Percentiles rank a stretch among this genome's conserved stretches.
These are phyloP conservation scores for Penicillium sp. DNA, from an alignment of 2,329 filamentous ascomycete species.

Conservation along the genomic window DNA sequence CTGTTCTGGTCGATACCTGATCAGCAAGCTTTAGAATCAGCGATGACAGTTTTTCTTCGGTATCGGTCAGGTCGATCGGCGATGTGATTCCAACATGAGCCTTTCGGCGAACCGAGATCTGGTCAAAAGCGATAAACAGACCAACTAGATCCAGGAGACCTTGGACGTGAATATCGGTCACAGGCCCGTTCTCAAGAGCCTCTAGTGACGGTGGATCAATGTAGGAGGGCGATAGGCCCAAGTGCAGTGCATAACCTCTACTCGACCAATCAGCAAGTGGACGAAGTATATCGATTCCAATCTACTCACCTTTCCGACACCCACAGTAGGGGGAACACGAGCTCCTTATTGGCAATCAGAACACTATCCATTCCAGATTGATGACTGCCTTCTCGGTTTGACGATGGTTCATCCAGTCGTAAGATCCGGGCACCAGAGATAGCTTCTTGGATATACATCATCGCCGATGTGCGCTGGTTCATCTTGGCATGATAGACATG, in stretches of 20 bases:
- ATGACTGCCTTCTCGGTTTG: not conserved
- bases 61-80: constrained; percentile 16
- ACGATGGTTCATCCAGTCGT: constrained; percentile 18
- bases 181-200: constrained; percentile 1
- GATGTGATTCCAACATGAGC: not conserved
- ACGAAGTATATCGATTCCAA: not conserved
- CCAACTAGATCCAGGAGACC: constrained; percentile 26
- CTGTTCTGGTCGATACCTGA: constrained; percentile 21
- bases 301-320: constrained; percentile 29
- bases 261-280: not conserved
- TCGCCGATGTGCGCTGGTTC: constrained; percentile 28
- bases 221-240: constrained; percentile 29
- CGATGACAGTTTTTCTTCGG: constrained; percentile 21
- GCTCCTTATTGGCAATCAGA: constrained; percentile 24
- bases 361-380: constrained; percentile 1
- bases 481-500: constrained; percentile 35
- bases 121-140: constrained; percentile 28
- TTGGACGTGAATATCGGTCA: constrained; percentile 20
- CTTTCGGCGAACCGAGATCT: constrained; percentile 13
- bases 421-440: constrained; percentile 24
- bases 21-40: constrained; percentile 14
- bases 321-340: constrained; percentile 31
- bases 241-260: constrained; percentile 33
- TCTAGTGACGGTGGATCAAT: constrained; percentile 11
- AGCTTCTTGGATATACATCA: constrained; percentile 33